These are phyloP conservation scores for Aleurites moluccanus DNA, from an alignment of 441 rosid species.

Conservation along the genomic window DNA sequence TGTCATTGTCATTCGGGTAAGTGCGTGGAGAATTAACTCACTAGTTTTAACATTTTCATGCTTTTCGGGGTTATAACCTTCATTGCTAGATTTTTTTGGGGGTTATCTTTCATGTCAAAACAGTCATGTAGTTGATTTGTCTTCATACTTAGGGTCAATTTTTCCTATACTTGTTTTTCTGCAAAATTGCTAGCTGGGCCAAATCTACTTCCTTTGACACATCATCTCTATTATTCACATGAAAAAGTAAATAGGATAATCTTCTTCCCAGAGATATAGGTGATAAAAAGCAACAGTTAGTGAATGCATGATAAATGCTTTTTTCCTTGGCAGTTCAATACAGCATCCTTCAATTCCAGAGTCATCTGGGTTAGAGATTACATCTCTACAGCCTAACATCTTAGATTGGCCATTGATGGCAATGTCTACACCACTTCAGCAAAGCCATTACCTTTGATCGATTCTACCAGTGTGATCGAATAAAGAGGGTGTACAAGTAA, in stretches of 20 bases:
- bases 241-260: not conserved
- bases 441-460: conserved; percentile 61
- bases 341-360: conserved; percentile 66
- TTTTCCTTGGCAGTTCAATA: conserved; percentile 53
- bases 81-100: not conserved
- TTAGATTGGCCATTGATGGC: conserved; percentile 69
- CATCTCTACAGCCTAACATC: conserved; percentile 59
- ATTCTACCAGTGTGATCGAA: conserved; percentile 19
- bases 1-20: conserved; percentile 84
- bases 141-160: not conserved
- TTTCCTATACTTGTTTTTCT: not conserved
- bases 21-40: too few species aligned
- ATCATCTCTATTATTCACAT: not conserved
- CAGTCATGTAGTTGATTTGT: not conserved
- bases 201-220: not conserved
- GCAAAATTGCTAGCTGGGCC: too few species aligned
- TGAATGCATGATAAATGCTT: not conserved
- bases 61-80: not conserved
- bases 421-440: conserved; percentile 64
- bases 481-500: conserved; percentile 30
- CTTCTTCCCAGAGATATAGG: not conserved
- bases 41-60: not conserved
- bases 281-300: not conserved
- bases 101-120: not conserved
- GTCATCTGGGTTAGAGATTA: conserved; percentile 58